Base-by-base conservation (phyloP, 2,329 filamentous ascomycete species). In the Hymenoscyphus fructigenus region DNA sequence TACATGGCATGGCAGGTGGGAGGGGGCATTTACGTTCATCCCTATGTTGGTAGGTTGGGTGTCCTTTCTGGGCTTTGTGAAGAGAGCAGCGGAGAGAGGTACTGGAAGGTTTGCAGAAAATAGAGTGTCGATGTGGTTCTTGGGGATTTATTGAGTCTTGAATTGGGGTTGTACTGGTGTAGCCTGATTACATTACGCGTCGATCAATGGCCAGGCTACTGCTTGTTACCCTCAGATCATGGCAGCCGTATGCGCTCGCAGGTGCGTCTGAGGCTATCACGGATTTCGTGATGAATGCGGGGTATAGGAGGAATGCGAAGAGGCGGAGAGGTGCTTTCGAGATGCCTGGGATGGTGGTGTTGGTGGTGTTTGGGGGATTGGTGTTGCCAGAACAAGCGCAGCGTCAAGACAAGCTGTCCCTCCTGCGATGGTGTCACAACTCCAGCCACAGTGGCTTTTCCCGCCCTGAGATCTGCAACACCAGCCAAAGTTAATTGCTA, bases 11-110 rank as follows among this genome's bases (percentile, higher is more conserved):
- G n/a, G 28, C 36, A 36, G 14, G 57, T 32, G 28, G 38, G 14
- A 50, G 32, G 60, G 20, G 20, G 17, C n/a, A 65, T 68, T 61
- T 66, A 73, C 71, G 50, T 72, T 73, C 63, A 72, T 72, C 9
- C 65, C 64, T 68, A 71, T 71, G 41, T 64, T 61, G 66, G 61
- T 63, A 36, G 47, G 36, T 53, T 34, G n/a, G 20, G 47, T 14
- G 17, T 12, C 12, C 10, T 32, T 47, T 23, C 28, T 32, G 29
- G 29, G 23, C 7, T 12, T 41, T 7, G 20, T 17, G 17, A 20
- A 32, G 50, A 44, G 5, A 26, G 9, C 28, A 55, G n/a, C 15
- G 10, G 15, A 9, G 23, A 57, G 9, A 12, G 32, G n/a, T 17
- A 6, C 28, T n/a, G 5, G 20, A 41, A 20, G 53, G 44, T 12